Evolutionary conservation across 2,329 filamentous ascomycete genomes (phyloP).

Genomic region (Claviceps africana): DNA sequence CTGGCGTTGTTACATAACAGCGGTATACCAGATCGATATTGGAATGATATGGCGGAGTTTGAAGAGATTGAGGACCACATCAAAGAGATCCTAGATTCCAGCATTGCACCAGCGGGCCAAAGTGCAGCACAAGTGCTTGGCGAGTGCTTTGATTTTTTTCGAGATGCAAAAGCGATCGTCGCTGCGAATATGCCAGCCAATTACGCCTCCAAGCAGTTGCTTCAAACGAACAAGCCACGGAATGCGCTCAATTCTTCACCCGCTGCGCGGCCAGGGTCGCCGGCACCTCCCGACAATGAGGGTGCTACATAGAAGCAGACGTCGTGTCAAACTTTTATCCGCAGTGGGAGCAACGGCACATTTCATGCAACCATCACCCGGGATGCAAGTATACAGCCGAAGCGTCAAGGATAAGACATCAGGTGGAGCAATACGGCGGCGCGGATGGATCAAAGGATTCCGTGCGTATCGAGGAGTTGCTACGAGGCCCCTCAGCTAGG

Average conservation of each 20-base stretch:
- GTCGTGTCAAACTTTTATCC: neutral
- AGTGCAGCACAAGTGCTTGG: slow-evolving; percentile 32
- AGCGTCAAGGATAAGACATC: neutral
- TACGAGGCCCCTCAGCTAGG: neutral
- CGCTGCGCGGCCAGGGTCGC: neutral
- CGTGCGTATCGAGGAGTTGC: neutral
- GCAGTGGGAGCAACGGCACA: neutral
- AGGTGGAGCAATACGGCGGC: neutral
- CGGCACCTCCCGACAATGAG: neutral
- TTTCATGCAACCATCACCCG: neutral
- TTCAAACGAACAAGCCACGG: slow-evolving; percentile 5
- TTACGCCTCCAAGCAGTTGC: slow-evolving; percentile 18
- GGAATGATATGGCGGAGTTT: slow-evolving; percentile 35
- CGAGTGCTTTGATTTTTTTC: slow-evolving; percentile 32
- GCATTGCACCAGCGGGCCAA: slow-evolving; percentile 28
- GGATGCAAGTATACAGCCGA: neutral
- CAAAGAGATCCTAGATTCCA: slow-evolving; percentile 34
- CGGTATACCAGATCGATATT: slow-evolving; percentile 37
- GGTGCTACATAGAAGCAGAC: neutral
- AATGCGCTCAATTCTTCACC: neutral
- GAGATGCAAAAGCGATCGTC: slow-evolving; percentile 32
- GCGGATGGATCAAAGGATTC: neutral
- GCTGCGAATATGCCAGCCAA: slow-evolving; percentile 31
- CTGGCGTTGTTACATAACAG: slow-evolving; percentile 40
- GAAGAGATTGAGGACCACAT: slow-evolving; percentile 35